Evolutionary conservation across 2,329 filamentous ascomycete genomes (phyloP).

Genomic region (Apiospora arundinis): DNA sequence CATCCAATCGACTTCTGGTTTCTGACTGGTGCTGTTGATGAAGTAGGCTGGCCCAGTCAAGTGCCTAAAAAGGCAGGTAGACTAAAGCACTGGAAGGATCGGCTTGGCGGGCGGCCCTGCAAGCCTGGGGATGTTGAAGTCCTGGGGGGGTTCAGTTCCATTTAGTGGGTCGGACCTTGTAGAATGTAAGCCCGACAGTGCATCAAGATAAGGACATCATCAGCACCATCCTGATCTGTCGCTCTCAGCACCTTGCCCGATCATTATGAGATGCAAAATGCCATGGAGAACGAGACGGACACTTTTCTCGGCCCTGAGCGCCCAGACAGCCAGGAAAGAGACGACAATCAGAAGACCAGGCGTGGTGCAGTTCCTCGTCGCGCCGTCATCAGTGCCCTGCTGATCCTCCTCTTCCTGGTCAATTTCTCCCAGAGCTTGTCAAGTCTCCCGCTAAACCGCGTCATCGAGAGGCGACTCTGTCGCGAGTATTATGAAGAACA

Average conservation of each 20-base stretch:
- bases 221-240: neutral
- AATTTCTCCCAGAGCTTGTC: conserved; percentile 56
- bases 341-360: neutral
- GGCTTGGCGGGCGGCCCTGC: neutral
- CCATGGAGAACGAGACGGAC: neutral
- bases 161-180: conserved; percentile 1
- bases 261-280: neutral
- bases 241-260: neutral
- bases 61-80: neutral
- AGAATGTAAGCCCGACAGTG: neutral
- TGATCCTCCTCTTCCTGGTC: conserved; percentile 51
- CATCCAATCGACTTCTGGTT: too few species aligned
- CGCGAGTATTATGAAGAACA: conserved; percentile 52
- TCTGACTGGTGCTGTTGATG: too few species aligned
- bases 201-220: neutral
- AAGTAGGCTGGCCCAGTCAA: too few species aligned
- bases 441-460: conserved; percentile 53
- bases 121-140: neutral
- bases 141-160: neutral
- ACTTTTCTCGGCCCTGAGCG: neutral
- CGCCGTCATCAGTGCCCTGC: conserved; percentile 36
- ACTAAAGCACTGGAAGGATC: neutral
- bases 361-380: conserved; percentile 5
- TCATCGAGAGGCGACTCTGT: conserved; percentile 56
- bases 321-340: neutral